phyloP scores from a whole-genome alignment of 345 rosid genomes.

The Psidium guajava region DNA sequence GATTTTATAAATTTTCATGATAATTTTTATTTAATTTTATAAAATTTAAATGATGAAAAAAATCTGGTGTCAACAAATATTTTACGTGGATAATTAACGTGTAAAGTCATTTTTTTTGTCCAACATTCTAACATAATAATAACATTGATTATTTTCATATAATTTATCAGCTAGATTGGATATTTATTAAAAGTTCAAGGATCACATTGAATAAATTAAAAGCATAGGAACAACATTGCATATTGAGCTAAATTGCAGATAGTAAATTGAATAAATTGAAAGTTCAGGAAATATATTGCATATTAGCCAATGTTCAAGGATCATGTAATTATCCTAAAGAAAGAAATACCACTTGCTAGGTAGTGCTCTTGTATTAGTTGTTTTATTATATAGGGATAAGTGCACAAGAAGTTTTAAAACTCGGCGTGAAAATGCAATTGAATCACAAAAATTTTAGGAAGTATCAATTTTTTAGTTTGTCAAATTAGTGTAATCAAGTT shows the following conservation, averaged over 20 bases:
- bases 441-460: no score
- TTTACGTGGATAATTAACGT: rapidly evolving
- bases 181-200: rapidly evolving
- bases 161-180: neutral
- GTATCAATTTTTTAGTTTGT: no score
- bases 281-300: neutral
- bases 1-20: no score
- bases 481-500: no score
- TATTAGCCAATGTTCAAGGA: neutral
- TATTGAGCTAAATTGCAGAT: rapidly evolving
- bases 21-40: no score
- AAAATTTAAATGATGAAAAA: no score
- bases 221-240: rapidly evolving
- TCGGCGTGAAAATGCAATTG: no score
- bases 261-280: neutral
- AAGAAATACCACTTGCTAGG: neutral
- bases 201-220: rapidly evolving
- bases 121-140: neutral
- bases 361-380: neutral
- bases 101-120: neutral
- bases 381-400: neutral
- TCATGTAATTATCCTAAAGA: neutral
- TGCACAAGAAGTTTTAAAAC: no score
- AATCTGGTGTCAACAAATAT: no score
- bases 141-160: neutral